Conservation (phyloP, 345 rosid species). For the Melaleuca quinquenervia region DNA sequence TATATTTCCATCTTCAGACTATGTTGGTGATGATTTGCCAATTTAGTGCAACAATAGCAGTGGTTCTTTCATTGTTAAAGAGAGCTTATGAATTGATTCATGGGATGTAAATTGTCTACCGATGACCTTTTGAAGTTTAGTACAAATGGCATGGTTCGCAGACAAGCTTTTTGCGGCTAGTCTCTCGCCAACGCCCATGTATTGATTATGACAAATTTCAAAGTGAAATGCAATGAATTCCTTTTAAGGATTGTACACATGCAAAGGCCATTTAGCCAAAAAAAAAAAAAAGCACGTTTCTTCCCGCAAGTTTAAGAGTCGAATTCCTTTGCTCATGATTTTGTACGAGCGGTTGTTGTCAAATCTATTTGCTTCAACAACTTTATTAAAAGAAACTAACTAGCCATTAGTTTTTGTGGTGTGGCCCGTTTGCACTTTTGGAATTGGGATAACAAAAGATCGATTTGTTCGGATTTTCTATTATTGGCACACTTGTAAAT, state of each 20-base stretch:
- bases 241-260: background rate
- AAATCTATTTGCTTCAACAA: background rate
- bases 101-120: background rate
- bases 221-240: rapidly evolving
- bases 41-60: background rate
- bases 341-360: background rate
- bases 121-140: background rate
- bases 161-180: background rate
- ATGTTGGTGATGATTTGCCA: background rate
- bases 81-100: background rate
- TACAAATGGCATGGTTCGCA: background rate
- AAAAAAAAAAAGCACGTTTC: no score
- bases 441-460: background rate
- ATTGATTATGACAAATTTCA: background rate
- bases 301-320: no score
- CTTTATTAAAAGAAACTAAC: background rate
- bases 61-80: background rate
- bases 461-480: background rate
- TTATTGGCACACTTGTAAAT: background rate
- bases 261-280: no score
- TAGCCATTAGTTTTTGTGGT: background rate
- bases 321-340: background rate
- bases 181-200: rapidly evolving
- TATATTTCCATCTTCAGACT: background rate
- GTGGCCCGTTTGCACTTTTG: background rate